A percentile compares a stretch with the other conserved stretches of the same genome.
phyloP scores from a whole-genome alignment of 2,329 filamentous ascomycete genomes.

The Amylocarpus encephaloides region DNA sequence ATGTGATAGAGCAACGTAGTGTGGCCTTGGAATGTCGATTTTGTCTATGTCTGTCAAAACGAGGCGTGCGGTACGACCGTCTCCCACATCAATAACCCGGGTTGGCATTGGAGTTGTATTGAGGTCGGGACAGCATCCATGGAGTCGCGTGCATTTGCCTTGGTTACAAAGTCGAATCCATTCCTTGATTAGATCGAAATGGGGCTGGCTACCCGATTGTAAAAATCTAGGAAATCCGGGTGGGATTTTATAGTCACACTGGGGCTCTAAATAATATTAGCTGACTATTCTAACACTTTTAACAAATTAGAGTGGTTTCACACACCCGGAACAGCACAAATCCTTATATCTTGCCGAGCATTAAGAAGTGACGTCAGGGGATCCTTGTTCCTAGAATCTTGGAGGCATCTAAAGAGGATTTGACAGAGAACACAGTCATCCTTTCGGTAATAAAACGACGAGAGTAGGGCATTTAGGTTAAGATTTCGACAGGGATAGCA shows the following conservation, averaged over 20 bases:
- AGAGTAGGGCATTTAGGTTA: neutral
- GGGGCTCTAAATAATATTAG: neutral
- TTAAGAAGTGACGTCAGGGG: neutral
- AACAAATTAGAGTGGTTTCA: neutral
- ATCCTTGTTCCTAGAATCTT: neutral
- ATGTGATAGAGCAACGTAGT: neutral
- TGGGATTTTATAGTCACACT: neutral
- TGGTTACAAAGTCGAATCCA: neutral
- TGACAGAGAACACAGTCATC: slow-evolving; percentile 1
- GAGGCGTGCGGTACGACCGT: neutral
- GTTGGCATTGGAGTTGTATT: neutral
- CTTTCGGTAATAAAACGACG: neutral
- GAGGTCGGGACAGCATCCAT: neutral
- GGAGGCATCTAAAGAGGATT: neutral
- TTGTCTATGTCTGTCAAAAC: neutral
- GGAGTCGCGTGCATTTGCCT: neutral
- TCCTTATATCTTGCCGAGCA: neutral
- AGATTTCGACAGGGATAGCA: neutral
- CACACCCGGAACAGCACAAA: neutral
- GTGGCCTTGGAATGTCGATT: neutral
- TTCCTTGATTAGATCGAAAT: neutral
- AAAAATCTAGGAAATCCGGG: neutral
- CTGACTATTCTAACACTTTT: neutral
- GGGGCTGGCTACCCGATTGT: neutral
- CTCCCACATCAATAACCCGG: neutral